Conservation (phyloP, 495 filamentous ascomycete species). For the Bacidia rubella region DNA sequence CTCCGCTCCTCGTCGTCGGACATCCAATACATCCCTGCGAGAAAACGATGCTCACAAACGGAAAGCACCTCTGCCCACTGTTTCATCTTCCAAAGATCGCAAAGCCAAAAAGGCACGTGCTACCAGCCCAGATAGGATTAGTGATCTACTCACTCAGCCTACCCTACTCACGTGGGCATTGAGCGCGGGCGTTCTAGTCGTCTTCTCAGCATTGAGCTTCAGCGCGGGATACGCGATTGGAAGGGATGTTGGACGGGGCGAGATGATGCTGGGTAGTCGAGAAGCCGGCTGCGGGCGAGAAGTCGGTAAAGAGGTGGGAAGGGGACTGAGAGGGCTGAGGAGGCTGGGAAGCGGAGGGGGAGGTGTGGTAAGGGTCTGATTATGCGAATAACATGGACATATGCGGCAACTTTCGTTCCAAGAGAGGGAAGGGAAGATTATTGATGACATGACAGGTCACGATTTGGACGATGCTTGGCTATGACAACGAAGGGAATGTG, state of each 20-base stretch:
- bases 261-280: constrained; percentile 35
- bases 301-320: constrained; percentile 20
- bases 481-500: too few species aligned
- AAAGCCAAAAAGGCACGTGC: constrained; percentile 16
- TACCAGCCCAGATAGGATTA: neutral
- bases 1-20: constrained; percentile 16
- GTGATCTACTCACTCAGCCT: constrained; percentile 39
- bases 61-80: constrained; percentile 12
- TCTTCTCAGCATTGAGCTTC: constrained; percentile 85
- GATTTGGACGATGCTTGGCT: too few species aligned
- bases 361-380: neutral
- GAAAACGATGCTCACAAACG: constrained; percentile 33
- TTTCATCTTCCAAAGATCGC: constrained; percentile 39
- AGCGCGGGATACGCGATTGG: constrained; percentile 86
- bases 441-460: too few species aligned
- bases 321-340: constrained; percentile 22
- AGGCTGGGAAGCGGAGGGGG: constrained; percentile 7
- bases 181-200: constrained; percentile 79
- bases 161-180: constrained; percentile 86
- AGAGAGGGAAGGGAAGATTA: too few species aligned
- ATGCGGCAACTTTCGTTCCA: too few species aligned
- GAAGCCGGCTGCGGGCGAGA: constrained; percentile 27
- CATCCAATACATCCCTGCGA: constrained; percentile 25
- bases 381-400: too few species aligned
- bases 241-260: constrained; percentile 60